Percentiles rank a stretch among this genome's conserved stretches.
Conservation (phyloP, 495 filamentous ascomycete genomes). For the Trypethelium eluteriae region DNA sequence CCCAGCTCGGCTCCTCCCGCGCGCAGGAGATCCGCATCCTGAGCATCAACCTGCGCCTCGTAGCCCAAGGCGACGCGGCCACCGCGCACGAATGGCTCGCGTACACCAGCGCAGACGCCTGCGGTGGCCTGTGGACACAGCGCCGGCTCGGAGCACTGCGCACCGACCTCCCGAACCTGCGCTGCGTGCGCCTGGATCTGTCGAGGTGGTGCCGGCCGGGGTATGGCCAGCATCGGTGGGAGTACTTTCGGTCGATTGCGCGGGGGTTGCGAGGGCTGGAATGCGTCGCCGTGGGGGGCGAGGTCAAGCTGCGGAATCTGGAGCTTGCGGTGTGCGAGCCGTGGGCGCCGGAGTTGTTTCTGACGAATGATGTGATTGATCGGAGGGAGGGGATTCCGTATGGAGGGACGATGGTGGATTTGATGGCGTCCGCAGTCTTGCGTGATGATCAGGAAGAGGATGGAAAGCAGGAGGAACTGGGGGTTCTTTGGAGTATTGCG, state of each 20-base stretch:
- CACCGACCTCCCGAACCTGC: background rate
- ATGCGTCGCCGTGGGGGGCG: background rate
- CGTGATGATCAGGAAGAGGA: background rate
- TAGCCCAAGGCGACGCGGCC: background rate
- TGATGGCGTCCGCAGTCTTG: background rate
- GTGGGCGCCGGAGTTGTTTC: conserved; percentile 1
- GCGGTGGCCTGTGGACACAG: background rate
- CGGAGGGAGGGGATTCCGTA: background rate
- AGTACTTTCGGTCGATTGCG: background rate
- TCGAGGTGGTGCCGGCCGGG: background rate
- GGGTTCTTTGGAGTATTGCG: background rate
- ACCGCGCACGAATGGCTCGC: background rate
- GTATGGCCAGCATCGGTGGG: background rate
- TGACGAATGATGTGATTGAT: conserved; percentile 4
- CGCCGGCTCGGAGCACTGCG: background rate
- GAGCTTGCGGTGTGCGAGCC: background rate
- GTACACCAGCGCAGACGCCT: background rate
- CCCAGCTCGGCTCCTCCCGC: background rate
- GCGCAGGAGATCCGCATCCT: background rate
- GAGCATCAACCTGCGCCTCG: conserved; percentile 4
- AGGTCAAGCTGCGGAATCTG: background rate
- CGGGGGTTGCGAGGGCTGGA: background rate
- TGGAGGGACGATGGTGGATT: background rate
- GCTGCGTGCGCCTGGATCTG: background rate
- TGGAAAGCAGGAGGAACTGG: background rate